Conservation (phyloP, 73 alveolate species). For the Durusdinium trenchii region DNA sequence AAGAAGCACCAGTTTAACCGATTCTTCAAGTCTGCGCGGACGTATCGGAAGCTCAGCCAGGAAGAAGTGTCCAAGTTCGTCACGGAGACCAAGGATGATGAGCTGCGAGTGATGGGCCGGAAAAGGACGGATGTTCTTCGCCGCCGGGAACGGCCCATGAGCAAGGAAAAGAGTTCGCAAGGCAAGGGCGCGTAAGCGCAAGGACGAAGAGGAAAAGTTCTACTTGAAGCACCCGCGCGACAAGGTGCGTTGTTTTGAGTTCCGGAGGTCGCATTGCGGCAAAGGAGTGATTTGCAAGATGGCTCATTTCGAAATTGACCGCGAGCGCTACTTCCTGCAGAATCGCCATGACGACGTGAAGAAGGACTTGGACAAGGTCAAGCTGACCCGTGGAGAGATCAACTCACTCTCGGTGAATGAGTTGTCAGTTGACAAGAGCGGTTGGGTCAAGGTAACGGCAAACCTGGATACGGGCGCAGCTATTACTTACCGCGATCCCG, state of each 20-base stretch:
- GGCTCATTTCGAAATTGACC: neutral
- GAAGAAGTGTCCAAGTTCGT: neutral
- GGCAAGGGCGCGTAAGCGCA: neutral
- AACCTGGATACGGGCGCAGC: constrained; percentile 11
- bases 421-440: no score
- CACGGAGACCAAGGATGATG: neutral
- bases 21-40: no score
- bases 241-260: neutral
- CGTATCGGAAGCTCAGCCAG: neutral
- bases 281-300: neutral
- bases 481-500: neutral
- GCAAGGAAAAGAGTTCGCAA: neutral
- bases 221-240: no score
- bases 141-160: no score
- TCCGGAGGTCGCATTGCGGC: no score
- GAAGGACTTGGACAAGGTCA: neutral
- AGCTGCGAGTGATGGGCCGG: no score
- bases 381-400: no score
- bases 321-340: no score
- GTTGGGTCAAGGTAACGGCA: no score
- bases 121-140: no score
- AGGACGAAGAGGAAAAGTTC: neutral
- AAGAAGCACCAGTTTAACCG: neutral
- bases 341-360: neutral
- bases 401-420: neutral